Conservation (phyloP, 2,329 filamentous ascomycete genomes). For the Cladosporium sp. region DNA sequence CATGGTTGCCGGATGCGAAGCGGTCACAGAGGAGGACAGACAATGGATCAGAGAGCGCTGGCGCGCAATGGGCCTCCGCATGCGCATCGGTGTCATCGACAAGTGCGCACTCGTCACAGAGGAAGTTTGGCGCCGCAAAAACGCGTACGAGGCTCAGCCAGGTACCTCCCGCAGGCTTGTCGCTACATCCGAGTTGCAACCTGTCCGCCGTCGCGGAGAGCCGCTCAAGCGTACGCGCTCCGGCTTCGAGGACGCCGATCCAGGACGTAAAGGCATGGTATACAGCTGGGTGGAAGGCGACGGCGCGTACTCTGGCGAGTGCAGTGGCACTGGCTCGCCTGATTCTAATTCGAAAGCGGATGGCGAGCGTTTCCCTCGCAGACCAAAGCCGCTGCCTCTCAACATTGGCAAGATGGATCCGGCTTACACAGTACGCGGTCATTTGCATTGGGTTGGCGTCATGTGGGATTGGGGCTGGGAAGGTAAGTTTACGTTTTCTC, state of each 20-base stretch:
- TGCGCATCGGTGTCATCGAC: conserved; percentile 69
- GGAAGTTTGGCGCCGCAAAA: conserved; percentile 67
- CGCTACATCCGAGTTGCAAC: conserved; percentile 40
- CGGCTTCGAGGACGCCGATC: conserved; percentile 26
- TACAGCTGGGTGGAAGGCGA: conserved; percentile 33
- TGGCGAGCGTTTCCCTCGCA: conserved; percentile 19
- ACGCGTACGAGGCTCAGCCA: conserved; percentile 48
- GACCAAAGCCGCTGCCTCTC: conserved; percentile 15
- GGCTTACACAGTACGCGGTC: conserved; percentile 65
- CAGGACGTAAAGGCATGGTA: conserved; percentile 36
- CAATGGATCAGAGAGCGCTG: conserved; percentile 65
- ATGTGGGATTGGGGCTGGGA: conserved; percentile 75
- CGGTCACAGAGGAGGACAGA: conserved; percentile 58
- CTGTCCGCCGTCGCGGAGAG: conserved; percentile 27
- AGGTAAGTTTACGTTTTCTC: conserved; percentile 48
- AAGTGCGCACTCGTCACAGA: conserved; percentile 64
- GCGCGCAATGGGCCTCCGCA: conserved; percentile 59
- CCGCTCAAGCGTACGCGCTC: conserved; percentile 24
- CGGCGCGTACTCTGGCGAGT: conserved; percentile 4
- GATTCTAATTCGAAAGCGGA: conserved; percentile 8
- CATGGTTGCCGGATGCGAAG: conserved; percentile 67
- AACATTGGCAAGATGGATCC: conserved; percentile 50
- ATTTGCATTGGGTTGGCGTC: conserved; percentile 68
- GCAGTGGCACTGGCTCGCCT: conserved; percentile 16
- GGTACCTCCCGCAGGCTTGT: conserved; percentile 34